A percentile compares a stretch with the other conserved stretches of the same genome.
Evolutionary conservation across 805 yeast species (phyloP).

Genomic region (Saturnispora diversa): DNA sequence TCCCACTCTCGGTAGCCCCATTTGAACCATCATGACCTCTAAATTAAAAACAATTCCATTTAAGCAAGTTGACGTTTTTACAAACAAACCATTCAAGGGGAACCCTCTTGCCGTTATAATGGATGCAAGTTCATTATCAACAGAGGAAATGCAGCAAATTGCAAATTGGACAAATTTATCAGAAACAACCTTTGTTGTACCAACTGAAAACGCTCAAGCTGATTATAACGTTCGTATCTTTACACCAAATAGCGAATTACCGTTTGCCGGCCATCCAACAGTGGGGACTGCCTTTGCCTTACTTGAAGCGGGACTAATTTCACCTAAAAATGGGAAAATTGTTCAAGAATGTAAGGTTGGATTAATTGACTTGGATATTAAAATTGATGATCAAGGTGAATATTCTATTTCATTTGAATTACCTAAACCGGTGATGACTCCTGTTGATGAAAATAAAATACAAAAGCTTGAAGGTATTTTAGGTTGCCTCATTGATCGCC

Average conservation of each 20-base stretch:
- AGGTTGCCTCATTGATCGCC: conserved; percentile 3
- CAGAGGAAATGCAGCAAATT: conserved; percentile 37
- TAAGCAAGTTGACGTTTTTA: conserved; percentile 38
- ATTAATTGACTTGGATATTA: conserved; percentile 13
- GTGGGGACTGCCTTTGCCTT: conserved; percentile 43
- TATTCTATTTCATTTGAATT: conserved; percentile 4
- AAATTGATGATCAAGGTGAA: neutral
- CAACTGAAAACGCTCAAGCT: conserved; percentile 32
- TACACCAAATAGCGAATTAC: conserved; percentile 39
- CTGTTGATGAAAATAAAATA: neutral
- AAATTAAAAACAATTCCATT: no score
- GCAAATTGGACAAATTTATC: conserved; percentile 57
- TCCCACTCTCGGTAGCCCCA: no score
- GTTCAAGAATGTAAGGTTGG: conserved; percentile 42
- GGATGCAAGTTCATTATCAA: conserved; percentile 32
- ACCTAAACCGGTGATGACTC: conserved; percentile 3
- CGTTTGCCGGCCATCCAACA: conserved; percentile 63
- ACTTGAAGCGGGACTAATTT: conserved; percentile 25
- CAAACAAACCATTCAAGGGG: conserved; percentile 35
- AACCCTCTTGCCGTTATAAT: conserved; percentile 51
- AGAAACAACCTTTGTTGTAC: conserved; percentile 46
- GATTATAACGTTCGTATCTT: conserved; percentile 46
- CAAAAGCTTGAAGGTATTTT: conserved; percentile 3
- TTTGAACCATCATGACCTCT: no score
- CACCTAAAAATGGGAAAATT: conserved; percentile 20